A percentile compares a stretch with the other conserved stretches of the same genome.
Evolutionary conservation across 306 rosid species (phyloP).

Genomic region (Prunus fruticosa): DNA sequence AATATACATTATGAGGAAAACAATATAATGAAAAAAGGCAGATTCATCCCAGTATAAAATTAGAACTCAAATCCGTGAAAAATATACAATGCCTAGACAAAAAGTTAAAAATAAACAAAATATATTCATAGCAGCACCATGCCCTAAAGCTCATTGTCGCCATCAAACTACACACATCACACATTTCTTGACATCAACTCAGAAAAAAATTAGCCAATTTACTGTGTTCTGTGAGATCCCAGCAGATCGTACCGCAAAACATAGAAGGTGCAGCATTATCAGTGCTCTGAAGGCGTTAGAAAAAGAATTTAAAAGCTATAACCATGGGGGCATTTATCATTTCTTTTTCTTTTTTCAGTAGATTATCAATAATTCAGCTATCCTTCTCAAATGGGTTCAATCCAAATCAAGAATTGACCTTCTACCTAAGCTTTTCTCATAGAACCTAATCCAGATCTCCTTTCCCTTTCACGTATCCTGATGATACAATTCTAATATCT

Average conservation of each 20-base stretch:
- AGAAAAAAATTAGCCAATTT: not conserved
- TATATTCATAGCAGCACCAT: not conserved
- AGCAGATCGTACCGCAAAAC: not conserved
- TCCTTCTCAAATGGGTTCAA: slow-evolving; percentile 4
- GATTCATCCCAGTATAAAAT: too few relatives aligned
- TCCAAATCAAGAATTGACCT: slow-evolving; percentile 1
- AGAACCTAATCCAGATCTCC: not conserved
- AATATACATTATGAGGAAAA: too few relatives aligned
- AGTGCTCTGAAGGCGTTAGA: not conserved
- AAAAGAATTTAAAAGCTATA: too few relatives aligned
- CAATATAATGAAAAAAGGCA: too few relatives aligned
- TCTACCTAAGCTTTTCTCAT: not conserved
- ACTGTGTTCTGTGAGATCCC: not conserved
- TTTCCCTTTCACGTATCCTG: not conserved
- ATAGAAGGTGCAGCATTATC: not conserved
- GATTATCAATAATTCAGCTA: not conserved
- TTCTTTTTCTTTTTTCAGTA: not conserved
- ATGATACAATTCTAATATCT: not conserved
- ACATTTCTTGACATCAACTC: not conserved
- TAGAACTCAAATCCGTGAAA: too few relatives aligned
- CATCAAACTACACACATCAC: not conserved
- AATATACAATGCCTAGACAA: too few relatives aligned
- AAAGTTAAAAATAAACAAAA: too few relatives aligned
- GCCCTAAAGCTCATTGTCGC: not conserved
- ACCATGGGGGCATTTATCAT: too few relatives aligned